Conservation (phyloP, 2,329 filamentous ascomycete genomes). For the Plenodomus lindquistii region DNA sequence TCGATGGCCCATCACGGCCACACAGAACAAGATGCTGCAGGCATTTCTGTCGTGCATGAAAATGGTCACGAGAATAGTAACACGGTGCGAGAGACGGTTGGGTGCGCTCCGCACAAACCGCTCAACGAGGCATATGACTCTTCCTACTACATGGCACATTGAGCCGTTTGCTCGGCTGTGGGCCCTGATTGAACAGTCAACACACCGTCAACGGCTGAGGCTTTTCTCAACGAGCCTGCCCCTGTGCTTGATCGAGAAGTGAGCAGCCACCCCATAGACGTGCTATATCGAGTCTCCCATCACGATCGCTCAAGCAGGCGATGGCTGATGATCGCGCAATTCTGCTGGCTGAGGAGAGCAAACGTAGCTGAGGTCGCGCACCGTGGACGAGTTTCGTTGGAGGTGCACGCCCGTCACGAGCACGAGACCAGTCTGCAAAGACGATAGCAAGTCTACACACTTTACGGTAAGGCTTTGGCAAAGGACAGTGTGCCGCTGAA, state of each 20-base stretch:
- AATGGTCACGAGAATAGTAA: constrained; percentile 36
- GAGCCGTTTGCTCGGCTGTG: constrained; percentile 25
- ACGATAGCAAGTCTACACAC: constrained; percentile 11
- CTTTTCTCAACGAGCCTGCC: constrained; percentile 23
- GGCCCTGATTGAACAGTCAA: constrained; percentile 34
- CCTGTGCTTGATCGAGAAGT: constrained; percentile 25
- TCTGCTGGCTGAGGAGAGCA: constrained; percentile 13
- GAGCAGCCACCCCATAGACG: constrained; percentile 29
- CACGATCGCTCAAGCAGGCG: constrained; percentile 12
- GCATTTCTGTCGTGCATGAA: constrained; percentile 15
- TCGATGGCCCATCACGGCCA: constrained; percentile 12
- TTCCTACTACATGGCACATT: constrained; percentile 27
- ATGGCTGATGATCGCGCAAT: constrained; percentile 20
- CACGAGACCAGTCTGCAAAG: constrained; percentile 16
- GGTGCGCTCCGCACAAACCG: constrained; percentile 28
- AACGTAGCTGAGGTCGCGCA: constrained; percentile 19
- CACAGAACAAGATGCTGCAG: constrained; percentile 20
- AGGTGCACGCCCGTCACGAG: constrained; percentile 20
- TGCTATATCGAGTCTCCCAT: constrained; percentile 19
- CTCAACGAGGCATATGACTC: constrained; percentile 35
- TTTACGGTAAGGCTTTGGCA: constrained; percentile 18
- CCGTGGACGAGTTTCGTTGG: constrained; percentile 17
- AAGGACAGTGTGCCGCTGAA: constrained; percentile 23
- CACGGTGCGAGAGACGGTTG: constrained; percentile 22
- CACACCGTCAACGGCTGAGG: constrained; percentile 21